Evolutionary conservation across 2,329 filamentous ascomycete species (phyloP), one percentile per base, ranked within the genome.

Genomic region (Falciphora oryzae): DNA sequence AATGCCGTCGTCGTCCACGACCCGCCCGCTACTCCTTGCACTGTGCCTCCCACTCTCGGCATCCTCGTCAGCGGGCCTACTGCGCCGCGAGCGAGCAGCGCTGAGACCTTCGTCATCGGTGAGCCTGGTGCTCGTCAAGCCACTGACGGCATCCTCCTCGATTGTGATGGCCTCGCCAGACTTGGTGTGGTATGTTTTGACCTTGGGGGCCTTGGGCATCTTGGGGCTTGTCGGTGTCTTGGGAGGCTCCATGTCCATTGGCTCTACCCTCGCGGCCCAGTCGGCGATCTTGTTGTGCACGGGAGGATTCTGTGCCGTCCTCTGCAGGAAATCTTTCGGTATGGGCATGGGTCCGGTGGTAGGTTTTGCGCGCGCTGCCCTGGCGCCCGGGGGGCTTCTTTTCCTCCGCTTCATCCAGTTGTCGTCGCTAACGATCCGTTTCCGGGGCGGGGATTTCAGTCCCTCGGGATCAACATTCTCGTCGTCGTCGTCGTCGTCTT

Each of bases 401-500:
- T 81, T 84, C 74, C 77, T 75, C 66, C 71, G 70, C 72, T 87
- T 88, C 77, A 86, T 86, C 91, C 94, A 98, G 77, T 97, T 91
- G 64, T 91, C 90, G 77, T 98, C 94, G 74, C 93, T 97, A 67
- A 97, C 87, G 64, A 98, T 92, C 68, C 93, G 87, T 81, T 96
- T 97, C 78, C 92, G 93, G 22, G 94, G 94, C 59, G 91, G 86
- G 62, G 81, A 75, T 63, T 86, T 73, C 77, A 81, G 70, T 77
- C 79, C 73, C 57, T 72, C 68, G 63, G 73, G 66, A 61, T 76
- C 74, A 38, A 64, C 32, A 44, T 66, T 64, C 28, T 71, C 67
- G 59, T 70, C 69, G 22, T 71, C 67, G 14, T 67, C 65, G 27
- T 68, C 60, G 8, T 65, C 60, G 10, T 32, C 59, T 28, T 65